Evolutionary conservation across 2,329 filamentous ascomycete genomes (phyloP), one percentile per base, ranked within the genome.

Genomic region (Polytolypa hystricis): DNA sequence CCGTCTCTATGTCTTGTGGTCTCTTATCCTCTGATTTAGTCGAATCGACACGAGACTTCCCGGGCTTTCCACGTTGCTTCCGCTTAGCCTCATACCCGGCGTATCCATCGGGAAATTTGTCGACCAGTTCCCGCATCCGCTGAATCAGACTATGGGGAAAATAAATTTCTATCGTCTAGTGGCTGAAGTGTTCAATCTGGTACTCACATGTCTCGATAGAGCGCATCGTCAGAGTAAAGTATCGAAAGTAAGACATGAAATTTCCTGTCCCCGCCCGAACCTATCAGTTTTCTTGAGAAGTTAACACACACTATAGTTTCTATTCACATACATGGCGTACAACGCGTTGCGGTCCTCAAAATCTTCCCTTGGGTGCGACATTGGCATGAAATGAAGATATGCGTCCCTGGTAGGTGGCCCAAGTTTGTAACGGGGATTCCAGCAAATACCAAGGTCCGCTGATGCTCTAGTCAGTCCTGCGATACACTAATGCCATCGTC

Each of bases 341-440:
- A 55, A 38, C 4, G 41, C 25, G 16, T 43, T 44, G 10, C 53
- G 48, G 32, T 51, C 52, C 11, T 54, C 50, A 7, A 42, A 43
- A 35, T 55, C 51, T 28, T 47, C 48, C 16, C 16, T 33, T 2
- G 51, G 52, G 6, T 35, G 37, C 2, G 51, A 48, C 28, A 7
- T 12, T 14, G 7, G 7, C 7, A 30, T 12, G 21, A 7, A n/a
- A 7, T 7, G 7, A 7, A n/a, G 7, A 25, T 25, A 25, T 7
- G 21, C 21, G n/a, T 25, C 21, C 7, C 7, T 25, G 21, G 7
- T 7, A 7, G 21, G 7, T 25, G 7, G 7, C 7, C 21, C 21
- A 7, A 25, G n/a, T 7, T n/a, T 7, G n/a, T 25, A 25, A 7
- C 21, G 21, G n/a, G 21, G 21, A n/a, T 25, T 25, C 21, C 21